Conservation (phyloP, 257 asterid genomes). For the Fraxinus anomala region DNA sequence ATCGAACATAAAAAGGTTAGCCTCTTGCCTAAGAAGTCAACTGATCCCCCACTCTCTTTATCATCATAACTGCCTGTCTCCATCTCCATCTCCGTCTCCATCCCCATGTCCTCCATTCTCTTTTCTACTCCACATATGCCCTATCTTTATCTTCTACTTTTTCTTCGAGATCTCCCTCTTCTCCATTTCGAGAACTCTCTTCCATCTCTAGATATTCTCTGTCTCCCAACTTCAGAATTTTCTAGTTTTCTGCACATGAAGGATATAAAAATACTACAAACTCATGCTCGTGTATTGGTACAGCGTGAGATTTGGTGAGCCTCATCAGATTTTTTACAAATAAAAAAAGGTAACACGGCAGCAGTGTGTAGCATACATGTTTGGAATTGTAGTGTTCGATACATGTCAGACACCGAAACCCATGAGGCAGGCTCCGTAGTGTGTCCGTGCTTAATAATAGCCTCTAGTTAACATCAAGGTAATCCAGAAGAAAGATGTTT, state of each 20-base stretch:
- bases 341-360: background rate
- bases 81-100: background rate
- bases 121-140: background rate
- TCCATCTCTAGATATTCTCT: background rate
- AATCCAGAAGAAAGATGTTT: background rate
- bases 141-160: background rate
- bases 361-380: background rate
- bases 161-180: background rate
- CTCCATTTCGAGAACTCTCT: background rate
- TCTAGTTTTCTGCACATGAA: background rate
- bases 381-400: background rate
- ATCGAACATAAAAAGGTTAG: background rate
- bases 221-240: background rate
- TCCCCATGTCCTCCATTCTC: background rate
- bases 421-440: background rate
- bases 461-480: background rate
- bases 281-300: background rate
- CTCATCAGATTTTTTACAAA: background rate
- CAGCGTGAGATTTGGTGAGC: background rate
- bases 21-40: background rate
- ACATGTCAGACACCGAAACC: background rate
- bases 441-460: background rate
- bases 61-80: background rate
- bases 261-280: background rate
- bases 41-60: background rate